Evolutionary conservation across 2,329 filamentous ascomycete genomes (phyloP).

Genomic region (Domatiomyces catenatus): DNA sequence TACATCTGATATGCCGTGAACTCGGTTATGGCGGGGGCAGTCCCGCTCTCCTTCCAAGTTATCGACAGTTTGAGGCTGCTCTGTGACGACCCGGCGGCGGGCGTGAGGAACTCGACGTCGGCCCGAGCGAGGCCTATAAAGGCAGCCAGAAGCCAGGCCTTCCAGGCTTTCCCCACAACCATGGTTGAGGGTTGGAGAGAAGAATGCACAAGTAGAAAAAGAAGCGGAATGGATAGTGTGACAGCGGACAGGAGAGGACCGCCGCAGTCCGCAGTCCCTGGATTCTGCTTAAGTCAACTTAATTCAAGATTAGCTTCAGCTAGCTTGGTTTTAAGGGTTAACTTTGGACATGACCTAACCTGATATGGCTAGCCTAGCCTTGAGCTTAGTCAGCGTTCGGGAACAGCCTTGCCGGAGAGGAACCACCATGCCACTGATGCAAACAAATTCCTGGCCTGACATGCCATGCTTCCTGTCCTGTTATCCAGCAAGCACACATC

Average conservation of each 20-base stretch:
- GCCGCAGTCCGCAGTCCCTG: too few species aligned
- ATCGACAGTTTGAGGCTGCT: conserved; percentile 37
- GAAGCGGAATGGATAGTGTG: too few species aligned
- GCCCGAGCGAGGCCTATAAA: conserved; percentile 25
- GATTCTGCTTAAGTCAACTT: too few species aligned
- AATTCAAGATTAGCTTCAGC: too few species aligned
- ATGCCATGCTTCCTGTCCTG: too few species aligned
- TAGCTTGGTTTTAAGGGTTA: too few species aligned
- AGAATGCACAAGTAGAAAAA: not conserved
- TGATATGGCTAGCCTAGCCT: too few species aligned
- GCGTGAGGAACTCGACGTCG: conserved; percentile 39
- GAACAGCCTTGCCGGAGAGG: not conserved
- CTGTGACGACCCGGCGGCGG: conserved; percentile 36
- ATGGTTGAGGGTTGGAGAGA: conserved; percentile 3
- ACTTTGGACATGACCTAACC: too few species aligned
- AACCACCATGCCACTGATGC: not conserved
- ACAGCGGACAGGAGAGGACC: too few species aligned
- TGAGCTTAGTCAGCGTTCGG: not conserved
- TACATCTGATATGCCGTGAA: conserved; percentile 42
- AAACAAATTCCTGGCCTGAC: not conserved
- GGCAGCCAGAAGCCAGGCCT: conserved; percentile 6
- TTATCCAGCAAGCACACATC: not conserved
- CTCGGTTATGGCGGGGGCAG: conserved; percentile 34
- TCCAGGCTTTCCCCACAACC: conserved; percentile 9
- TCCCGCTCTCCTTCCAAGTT: conserved; percentile 42